Evolutionary conservation across 2,329 filamentous ascomycete genomes (phyloP).

Genomic region (Fusarium continuum): DNA sequence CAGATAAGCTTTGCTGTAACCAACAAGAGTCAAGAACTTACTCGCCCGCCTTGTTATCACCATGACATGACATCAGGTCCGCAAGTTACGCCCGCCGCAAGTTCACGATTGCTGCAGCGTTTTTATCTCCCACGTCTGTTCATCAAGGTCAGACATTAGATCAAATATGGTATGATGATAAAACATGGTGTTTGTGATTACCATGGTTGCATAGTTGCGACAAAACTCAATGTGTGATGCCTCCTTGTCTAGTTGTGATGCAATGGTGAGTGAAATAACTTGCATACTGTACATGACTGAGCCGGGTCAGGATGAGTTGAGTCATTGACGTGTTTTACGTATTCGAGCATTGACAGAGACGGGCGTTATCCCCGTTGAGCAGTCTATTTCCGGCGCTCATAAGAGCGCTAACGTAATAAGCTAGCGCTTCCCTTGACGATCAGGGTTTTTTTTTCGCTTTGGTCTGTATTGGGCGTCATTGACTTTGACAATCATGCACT

Average conservation of each 20-base stretch:
- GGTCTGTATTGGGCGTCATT: conserved; percentile 21
- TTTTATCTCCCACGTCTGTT: conserved; percentile 21
- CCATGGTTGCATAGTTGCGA: neutral
- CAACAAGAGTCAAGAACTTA: conserved; percentile 11
- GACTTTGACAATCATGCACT: conserved; percentile 20
- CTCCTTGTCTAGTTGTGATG: conserved; percentile 8
- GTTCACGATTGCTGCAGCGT: conserved; percentile 29
- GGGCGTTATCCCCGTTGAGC: conserved; percentile 26
- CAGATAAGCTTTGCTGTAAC: neutral
- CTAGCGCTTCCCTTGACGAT: conserved; percentile 33
- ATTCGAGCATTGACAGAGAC: conserved; percentile 4
- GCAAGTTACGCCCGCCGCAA: conserved; percentile 23
- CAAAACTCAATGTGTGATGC: neutral
- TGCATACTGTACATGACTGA: neutral
- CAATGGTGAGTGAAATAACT: conserved; percentile 5
- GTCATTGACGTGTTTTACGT: conserved; percentile 20
- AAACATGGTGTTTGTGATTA: neutral
- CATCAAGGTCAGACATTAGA: conserved; percentile 4
- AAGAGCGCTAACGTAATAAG: neutral
- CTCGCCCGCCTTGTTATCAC: conserved; percentile 7
- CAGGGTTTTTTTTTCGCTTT: conserved; percentile 28
- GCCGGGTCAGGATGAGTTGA: neutral
- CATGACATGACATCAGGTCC: conserved; percentile 41
- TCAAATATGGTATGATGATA: neutral
- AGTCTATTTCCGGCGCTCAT: conserved; percentile 31